phyloP scores from a whole-genome alignment of 805 yeast species.

The Wickerhamia fluorescens region DNA sequence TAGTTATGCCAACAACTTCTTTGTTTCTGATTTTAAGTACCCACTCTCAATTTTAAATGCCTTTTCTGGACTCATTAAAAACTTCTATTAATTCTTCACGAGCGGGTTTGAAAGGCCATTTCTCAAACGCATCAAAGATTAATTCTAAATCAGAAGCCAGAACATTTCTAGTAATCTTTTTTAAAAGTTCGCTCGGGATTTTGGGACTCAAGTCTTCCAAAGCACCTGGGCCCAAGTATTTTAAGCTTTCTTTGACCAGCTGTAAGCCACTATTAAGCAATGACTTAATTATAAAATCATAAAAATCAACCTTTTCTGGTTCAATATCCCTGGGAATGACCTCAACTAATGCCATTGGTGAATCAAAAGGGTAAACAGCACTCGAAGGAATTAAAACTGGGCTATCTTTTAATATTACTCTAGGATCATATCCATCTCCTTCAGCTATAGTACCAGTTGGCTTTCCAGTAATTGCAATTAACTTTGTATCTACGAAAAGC shows the following conservation, averaged over 20 bases:
- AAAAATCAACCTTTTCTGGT: constrained; percentile 42
- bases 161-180: constrained; percentile 42
- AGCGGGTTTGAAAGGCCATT: constrained; percentile 87
- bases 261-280: constrained; percentile 25
- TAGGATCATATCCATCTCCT: constrained; percentile 32
- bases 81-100: constrained; percentile 9
- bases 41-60: too few species aligned
- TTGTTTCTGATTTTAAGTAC: too few species aligned
- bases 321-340: constrained; percentile 35
- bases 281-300: constrained; percentile 53
- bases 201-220: constrained; percentile 38
- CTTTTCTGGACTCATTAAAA: too few species aligned
- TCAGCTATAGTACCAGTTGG: constrained; percentile 13
- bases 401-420: constrained; percentile 27
- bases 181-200: constrained; percentile 25
- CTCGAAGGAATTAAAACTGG: constrained; percentile 25
- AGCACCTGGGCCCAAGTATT: constrained; percentile 78
- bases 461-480: constrained; percentile 42
- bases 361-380: constrained; percentile 21
- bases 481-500: constrained; percentile 49
- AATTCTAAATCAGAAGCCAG: constrained; percentile 47
- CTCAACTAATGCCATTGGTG: constrained; percentile 50
- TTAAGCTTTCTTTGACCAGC: constrained; percentile 40
- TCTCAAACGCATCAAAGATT: constrained; percentile 45
- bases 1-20: too few species aligned